Evolutionary conservation across 148 eudicot genomes (phyloP), one percentile per base, ranked within the genome.

Genomic region (Silene uniflora): DNA sequence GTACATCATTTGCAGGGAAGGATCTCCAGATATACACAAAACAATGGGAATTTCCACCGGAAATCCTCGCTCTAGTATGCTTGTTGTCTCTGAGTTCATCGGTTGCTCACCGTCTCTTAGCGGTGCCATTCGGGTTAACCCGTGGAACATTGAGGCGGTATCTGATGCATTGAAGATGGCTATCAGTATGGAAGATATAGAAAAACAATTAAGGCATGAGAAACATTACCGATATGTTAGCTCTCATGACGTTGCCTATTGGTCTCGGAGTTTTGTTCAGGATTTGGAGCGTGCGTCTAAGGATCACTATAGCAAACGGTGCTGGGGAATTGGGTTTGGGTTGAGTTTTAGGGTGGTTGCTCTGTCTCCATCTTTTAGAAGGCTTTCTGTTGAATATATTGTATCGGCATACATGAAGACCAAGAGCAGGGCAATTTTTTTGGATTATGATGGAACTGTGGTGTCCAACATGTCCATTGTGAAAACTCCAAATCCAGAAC

Each of bases 31-130:
- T 6, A 42, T 89, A 67, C 87, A 89, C 67, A 85, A 89, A 79
- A 84, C 86, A 18, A 83, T 81, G 73, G 89, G 87, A 21, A 63
- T 79, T 44, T 23, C 76, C 5, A 2, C 76, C 0, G 86, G 77
- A 44, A 83, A 82, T 71, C 81, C 89, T 60, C 88, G 82, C 24
- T 82, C 89, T 1, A 86, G 92, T 80, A 87, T 78, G 85, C 84
- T 91, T 21, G 88, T 91, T 25, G 87, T 91, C 17, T 91, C 96
- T 0, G 96, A 91, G 78, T 91, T 91, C 42, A 72, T 91, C 6
- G 96, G 96, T 24, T 91, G 96, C 79, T 91, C 96, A 0, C 96
- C 96, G 0, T 91, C 96, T 80, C 80, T 91, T 11, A 91, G 96
- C 73, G 92, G 96, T 63, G 96, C 96, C 35, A 86, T 91, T 4